Conservation (phyloP, 208 protist genomes). For the Baffinella frigidus region DNA sequence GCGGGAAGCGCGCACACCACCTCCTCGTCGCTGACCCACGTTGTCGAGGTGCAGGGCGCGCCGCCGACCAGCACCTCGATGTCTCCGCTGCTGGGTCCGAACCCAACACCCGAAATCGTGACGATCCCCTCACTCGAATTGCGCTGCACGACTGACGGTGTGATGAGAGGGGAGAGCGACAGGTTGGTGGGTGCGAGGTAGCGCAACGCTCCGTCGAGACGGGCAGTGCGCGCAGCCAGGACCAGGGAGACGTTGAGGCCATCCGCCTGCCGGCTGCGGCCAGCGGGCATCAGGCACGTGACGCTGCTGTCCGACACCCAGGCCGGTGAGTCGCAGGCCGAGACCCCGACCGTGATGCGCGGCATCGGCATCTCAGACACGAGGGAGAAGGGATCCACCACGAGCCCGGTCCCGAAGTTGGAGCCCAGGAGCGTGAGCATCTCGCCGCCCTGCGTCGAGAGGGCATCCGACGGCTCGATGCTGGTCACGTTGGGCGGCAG, state of each 20-base stretch:
- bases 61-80: not conserved
- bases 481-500: not conserved
- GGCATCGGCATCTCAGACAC: too few relatives aligned
- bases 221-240: not conserved
- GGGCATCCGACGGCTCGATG: not conserved
- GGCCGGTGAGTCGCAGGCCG: not conserved
- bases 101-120: not conserved
- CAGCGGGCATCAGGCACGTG: not conserved
- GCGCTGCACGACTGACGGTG: not conserved
- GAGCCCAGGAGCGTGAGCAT: not conserved
- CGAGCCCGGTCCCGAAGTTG: not conserved
- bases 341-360: not conserved
- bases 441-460: not conserved
- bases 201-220: too few relatives aligned
- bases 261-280: not conserved
- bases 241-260: not conserved
- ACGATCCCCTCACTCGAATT: not conserved
- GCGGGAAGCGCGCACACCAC: not conserved
- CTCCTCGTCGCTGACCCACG: not conserved
- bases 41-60: not conserved
- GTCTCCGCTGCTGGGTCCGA: not conserved
- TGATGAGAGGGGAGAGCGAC: not conserved
- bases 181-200: not conserved
- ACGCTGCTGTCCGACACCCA: not conserved
- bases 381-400: not conserved